phyloP scores from a whole-genome alignment of 352 stramenopile species.

The Pilasporangium apinafurcum region DNA sequence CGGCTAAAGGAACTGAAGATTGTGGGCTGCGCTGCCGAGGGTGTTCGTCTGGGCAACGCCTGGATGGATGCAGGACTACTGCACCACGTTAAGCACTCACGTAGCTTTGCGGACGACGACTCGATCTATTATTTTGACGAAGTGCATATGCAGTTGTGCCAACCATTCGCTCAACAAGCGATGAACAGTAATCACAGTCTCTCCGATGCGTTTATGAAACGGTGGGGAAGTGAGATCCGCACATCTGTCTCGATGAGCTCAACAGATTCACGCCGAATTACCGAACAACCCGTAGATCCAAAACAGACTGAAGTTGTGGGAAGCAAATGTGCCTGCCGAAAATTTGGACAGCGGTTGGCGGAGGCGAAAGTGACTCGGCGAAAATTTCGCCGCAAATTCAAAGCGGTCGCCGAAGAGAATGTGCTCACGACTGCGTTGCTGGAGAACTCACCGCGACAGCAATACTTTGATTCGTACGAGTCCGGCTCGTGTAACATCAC shows the following conservation, averaged over 20 bases:
- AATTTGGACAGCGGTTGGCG: slow-evolving; percentile 25
- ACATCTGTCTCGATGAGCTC: neutral
- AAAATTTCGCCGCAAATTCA: slow-evolving; percentile 14
- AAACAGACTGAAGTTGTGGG: no score
- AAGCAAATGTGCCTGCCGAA: slow-evolving; percentile 23
- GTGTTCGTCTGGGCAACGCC: slow-evolving; percentile 46
- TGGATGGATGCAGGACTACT: slow-evolving; percentile 54
- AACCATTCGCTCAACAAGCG: slow-evolving; percentile 2
- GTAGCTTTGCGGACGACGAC: slow-evolving; percentile 6
- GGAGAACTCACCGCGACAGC: neutral
- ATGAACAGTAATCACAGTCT: neutral
- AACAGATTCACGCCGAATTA: neutral
- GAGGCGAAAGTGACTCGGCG: slow-evolving; percentile 7
- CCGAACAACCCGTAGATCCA: slow-evolving; percentile 1
- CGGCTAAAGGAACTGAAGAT: slow-evolving; percentile 25
- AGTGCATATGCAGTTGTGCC: slow-evolving; percentile 15
- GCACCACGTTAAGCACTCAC: slow-evolving; percentile 38
- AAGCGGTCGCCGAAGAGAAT: slow-evolving; percentile 13
- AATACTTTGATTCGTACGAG: no score
- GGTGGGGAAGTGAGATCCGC: neutral
- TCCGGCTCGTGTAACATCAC: no score
- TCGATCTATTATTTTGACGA: slow-evolving; percentile 38
- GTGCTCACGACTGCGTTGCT: slow-evolving; percentile 12
- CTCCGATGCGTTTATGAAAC: neutral
- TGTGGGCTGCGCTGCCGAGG: slow-evolving; percentile 19